These are phyloP conservation scores for Collariella sp. DNA, from an alignment of 495 filamentous ascomycete genomes.

Conservation along the genomic window DNA sequence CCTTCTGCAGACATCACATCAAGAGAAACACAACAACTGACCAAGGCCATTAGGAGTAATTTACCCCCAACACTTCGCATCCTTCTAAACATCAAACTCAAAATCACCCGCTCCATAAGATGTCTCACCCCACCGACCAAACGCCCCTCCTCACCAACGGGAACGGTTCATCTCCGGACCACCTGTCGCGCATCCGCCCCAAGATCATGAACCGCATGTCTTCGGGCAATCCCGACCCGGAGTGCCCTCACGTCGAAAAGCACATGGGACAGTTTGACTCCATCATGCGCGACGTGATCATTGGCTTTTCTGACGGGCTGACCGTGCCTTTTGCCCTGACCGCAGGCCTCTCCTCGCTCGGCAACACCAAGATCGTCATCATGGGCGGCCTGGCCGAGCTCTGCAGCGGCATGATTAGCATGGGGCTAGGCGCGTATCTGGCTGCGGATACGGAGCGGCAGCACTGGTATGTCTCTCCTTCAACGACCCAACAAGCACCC, in stretches of 20 bases:
- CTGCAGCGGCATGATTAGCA: conserved; percentile 53
- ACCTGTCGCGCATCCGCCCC: neutral
- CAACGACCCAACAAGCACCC: too few relatives aligned
- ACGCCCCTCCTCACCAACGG: neutral
- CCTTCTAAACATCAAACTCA: too few relatives aligned
- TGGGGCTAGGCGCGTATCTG: conserved; percentile 58
- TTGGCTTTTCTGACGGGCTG: conserved; percentile 51
- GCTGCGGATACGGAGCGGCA: conserved; percentile 38
- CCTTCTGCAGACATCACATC: too few relatives aligned
- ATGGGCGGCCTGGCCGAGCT: conserved; percentile 59
- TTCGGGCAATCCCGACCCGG: neutral
- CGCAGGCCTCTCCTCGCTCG: conserved; percentile 47
- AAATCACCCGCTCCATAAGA: neutral
- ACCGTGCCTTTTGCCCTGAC: conserved; percentile 56
- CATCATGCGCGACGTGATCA: conserved; percentile 40
- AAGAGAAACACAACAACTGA: too few relatives aligned
- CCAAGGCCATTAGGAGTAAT: too few relatives aligned
- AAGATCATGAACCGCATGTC: conserved; percentile 3
- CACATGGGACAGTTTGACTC: conserved; percentile 14
- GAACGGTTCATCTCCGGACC: neutral
- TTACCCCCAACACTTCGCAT: too few relatives aligned
- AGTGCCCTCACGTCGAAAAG: neutral
- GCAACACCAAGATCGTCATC: conserved; percentile 51
- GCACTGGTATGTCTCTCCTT: neutral
- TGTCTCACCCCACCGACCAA: neutral